Evolutionary conservation across 108 stramenopile species (phyloP).

Genomic region (Cyclostephanos tholiformis): DNA sequence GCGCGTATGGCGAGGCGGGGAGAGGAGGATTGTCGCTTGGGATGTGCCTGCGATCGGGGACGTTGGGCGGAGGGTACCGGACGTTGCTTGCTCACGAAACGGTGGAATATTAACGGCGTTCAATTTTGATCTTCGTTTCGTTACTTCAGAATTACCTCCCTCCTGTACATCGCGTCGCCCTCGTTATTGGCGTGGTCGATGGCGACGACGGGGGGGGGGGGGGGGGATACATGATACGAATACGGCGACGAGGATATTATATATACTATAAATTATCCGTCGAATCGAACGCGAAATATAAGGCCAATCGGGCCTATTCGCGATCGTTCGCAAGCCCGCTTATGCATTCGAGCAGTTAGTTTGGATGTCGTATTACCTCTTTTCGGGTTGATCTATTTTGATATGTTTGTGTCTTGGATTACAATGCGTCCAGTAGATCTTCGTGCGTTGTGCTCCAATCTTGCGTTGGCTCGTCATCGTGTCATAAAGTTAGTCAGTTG

Average conservation of each 20-base stretch:
- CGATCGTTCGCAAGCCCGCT: conserved; percentile 81
- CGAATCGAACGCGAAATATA: neutral
- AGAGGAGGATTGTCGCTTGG: conserved; percentile 89
- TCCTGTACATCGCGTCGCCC: conserved; percentile 68
- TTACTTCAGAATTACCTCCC: conserved; percentile 67
- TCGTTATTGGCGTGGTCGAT: conserved; percentile 54
- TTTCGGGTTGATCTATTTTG: too few species aligned
- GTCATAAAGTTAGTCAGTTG: too few species aligned
- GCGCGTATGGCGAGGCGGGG: conserved; percentile 56
- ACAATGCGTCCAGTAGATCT: too few species aligned
- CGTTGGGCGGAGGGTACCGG: conserved; percentile 36
- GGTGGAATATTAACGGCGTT: conserved; percentile 60
- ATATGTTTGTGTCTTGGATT: too few species aligned
- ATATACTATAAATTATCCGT: too few species aligned
- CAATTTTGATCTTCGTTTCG: conserved; percentile 72
- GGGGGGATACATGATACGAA: conserved; percentile 3
- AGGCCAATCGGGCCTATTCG: conserved; percentile 60
- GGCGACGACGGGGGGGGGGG: conserved; percentile 29
- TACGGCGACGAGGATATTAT: conserved; percentile 12
- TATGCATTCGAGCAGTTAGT: conserved; percentile 71
- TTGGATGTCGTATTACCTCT: conserved; percentile 71
- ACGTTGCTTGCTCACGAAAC: conserved; percentile 46
- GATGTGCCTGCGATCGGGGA: conserved; percentile 52
- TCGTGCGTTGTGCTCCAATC: too few species aligned
- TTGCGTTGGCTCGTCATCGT: too few species aligned